A percentile compares a stretch with the other conserved stretches of the same genome.
Conservation (phyloP, 2,329 filamentous ascomycete species). For the Penicillium concentricum region DNA sequence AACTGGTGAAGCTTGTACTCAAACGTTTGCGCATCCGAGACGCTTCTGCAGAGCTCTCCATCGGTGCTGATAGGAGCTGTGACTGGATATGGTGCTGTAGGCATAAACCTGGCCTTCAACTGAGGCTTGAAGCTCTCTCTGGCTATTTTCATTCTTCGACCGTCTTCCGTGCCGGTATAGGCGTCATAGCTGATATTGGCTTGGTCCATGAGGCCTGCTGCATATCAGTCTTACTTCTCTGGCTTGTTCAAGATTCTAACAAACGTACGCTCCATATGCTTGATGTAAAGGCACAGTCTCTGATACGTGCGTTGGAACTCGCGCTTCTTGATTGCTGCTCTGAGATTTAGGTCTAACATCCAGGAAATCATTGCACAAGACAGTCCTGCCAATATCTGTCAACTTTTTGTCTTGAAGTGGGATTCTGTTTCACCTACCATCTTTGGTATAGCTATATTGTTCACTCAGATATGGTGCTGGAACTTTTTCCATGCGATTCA, state of each 20-base stretch:
- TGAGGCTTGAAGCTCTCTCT: not conserved
- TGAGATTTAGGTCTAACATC: slow-evolving; percentile 6
- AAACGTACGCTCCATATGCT: slow-evolving; percentile 4
- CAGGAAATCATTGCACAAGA: slow-evolving; percentile 7
- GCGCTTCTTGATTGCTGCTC: slow-evolving; percentile 4
- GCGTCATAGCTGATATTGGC: not conserved
- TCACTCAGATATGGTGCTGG: slow-evolving; percentile 1
- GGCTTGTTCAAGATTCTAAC: not conserved
- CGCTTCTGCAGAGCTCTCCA: not conserved
- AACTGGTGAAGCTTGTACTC: slow-evolving; percentile 9
- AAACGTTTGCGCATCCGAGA: slow-evolving; percentile 6
- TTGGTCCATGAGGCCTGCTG: not conserved
- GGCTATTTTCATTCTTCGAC: not conserved
- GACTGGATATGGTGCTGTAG: not conserved
- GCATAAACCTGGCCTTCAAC: not conserved
- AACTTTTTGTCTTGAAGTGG: not conserved
- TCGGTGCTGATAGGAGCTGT: slow-evolving; percentile 1
- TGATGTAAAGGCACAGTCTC: slow-evolving; percentile 5
- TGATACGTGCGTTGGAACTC: slow-evolving; percentile 5
- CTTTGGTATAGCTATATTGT: not conserved
- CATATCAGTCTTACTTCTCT: not conserved
- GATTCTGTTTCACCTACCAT: not conserved
- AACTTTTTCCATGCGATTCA: slow-evolving; percentile 4
- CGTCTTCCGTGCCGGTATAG: not conserved
- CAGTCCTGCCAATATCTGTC: not conserved